Conservation (phyloP, 495 filamentous ascomycete genomes). For the Lepidopterella palustris region DNA sequence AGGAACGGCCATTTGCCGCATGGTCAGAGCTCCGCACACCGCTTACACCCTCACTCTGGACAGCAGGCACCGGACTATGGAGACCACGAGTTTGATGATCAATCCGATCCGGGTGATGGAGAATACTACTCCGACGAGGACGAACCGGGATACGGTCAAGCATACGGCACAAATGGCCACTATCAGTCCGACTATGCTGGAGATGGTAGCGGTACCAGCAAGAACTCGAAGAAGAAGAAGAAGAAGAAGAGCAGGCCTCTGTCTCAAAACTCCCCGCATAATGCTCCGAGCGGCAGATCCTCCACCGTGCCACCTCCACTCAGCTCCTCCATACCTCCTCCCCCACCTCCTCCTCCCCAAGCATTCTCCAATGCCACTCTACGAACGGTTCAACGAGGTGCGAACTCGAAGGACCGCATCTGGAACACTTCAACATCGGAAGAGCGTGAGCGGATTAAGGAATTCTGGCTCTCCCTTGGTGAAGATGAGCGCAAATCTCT, state of each 20-base stretch:
- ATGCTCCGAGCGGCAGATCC: conserved; percentile 8
- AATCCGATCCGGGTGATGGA: conserved; percentile 36
- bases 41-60: conserved; percentile 6
- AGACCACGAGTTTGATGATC: conserved; percentile 30
- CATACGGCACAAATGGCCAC: conserved; percentile 28
- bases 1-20: conserved; percentile 25
- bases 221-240: conserved; percentile 63
- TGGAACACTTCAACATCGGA: conserved; percentile 94
- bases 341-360: conserved; percentile 30
- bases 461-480: conserved; percentile 95
- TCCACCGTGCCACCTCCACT: conserved; percentile 15
- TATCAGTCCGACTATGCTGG: conserved; percentile 10
- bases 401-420: conserved; percentile 64
- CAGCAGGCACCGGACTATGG: conserved; percentile 27
- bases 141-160: conserved; percentile 16
- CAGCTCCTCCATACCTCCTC: conserved; percentile 21
- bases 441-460: conserved; percentile 93
- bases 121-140: conserved; percentile 43
- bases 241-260: conserved; percentile 50
- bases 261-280: conserved; percentile 23
- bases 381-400: conserved; percentile 14
- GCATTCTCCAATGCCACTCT: conserved; percentile 18
- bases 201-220: conserved; percentile 30
- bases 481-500: conserved; percentile 89
- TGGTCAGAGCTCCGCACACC: conserved; percentile 6